A percentile compares a stretch with the other conserved stretches of the same genome.
Conservation (phyloP, 768 basidiomycete genomes). For the Dioszegia aurantiaca region DNA sequence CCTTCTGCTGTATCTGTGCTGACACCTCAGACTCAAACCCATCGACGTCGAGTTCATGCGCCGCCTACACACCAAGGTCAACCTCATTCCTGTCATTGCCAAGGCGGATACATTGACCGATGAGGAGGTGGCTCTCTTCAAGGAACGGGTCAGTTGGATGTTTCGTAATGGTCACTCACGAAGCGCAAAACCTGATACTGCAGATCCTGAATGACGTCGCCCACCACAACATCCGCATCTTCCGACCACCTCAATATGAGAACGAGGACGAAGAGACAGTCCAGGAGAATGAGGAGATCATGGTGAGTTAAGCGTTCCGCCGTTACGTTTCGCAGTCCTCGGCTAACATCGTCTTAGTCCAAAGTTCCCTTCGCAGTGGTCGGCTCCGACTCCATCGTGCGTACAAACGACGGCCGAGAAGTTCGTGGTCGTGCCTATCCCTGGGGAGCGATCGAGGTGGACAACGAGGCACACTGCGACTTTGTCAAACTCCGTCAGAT, state of each 20-base stretch:
- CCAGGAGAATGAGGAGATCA: constrained; percentile 93
- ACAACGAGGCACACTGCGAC: constrained; percentile 98
- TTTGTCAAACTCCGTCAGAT: constrained; percentile 99
- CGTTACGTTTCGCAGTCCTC: not conserved
- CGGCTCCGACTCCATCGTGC: constrained; percentile 80
- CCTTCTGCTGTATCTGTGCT: no score
- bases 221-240: constrained; percentile 94
- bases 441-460: constrained; percentile 98
- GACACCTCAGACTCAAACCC: constrained; percentile 74
- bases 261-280: constrained; percentile 98
- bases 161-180: not conserved
- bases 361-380: constrained; percentile 99
- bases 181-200: constrained; percentile 14
- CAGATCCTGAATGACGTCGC: constrained; percentile 90
- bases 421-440: constrained; percentile 95
- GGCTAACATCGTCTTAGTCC: constrained; percentile 57
- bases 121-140: constrained; percentile 89
- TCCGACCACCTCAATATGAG: constrained; percentile 95
- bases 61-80: constrained; percentile 92
- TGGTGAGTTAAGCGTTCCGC: constrained; percentile 43
- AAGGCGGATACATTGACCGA: constrained; percentile 98
- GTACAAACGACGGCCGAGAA: constrained; percentile 79
- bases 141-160: constrained; percentile 66
- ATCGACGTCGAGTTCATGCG: constrained; percentile 99
- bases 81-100: constrained; percentile 96